Evolutionary conservation across 2,329 filamentous ascomycete genomes (phyloP), one percentile per base, ranked within the genome.

Genomic region (Cercospora zeae-maydis): DNA sequence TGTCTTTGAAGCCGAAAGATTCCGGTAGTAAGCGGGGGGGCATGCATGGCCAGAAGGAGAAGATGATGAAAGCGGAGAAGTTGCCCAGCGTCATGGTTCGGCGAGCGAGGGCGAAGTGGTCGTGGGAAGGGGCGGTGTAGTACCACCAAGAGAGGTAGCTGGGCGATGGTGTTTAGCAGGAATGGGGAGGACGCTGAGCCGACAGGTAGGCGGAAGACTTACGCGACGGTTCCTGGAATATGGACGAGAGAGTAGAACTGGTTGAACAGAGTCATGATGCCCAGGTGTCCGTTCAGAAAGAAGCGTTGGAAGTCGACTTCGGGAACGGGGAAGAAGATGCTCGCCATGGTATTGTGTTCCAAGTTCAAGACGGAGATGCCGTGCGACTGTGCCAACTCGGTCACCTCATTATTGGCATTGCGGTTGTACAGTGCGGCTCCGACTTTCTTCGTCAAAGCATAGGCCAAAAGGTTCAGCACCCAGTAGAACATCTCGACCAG

Each of bases 401-500:
- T 85, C 31, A 86, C 81, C 11, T 78, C 78, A 14, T 79, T 78
- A 49, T 81, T 80, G n/a, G 63, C 66, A 31, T 70, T 67, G 24
- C 64, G 63, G 16, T 64, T 66, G 59, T 73, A 72, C 49, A 73
- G 24, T n/a, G 64, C 65, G 3, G 65, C 66, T 4, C 70, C 70
- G 14, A 69, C 66, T 56, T 70, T 63, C 64, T 72, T 72, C 7
- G 85, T 87, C 74, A 86, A 78, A 37, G 82, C 80, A 76, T 89
- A 89, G 72, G 88, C 86, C 51, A 82, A 78, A 66, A 87, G 84
- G 70, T 86, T 88, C 68, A 89, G 80, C 47, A 83, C 80, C 87
- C 87, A 90, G 77, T 90, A 90, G 74, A 89, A 89, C 86, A 90
- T 89, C 74, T 90, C 87, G 54, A 90, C 81, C 59, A 90, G 74